These are phyloP conservation scores for Gossypium trilobum DNA, from an alignment of 441 rosid genomes.

Conservation along the genomic window DNA sequence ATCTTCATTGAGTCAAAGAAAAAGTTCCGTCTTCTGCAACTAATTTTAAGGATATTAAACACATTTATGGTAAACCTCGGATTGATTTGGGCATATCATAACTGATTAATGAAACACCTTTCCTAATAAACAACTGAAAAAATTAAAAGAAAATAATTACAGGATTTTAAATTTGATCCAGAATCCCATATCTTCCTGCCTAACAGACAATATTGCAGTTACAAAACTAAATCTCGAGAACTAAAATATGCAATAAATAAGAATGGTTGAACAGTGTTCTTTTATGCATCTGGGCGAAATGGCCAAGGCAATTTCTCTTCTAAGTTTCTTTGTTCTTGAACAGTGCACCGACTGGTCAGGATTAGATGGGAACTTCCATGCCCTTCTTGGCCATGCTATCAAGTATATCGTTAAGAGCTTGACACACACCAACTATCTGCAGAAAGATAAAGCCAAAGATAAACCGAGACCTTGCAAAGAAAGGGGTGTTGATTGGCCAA, in stretches of 20 bases:
- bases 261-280: neutral
- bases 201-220: neutral
- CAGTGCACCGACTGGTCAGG: neutral
- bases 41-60: neutral
- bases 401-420: constrained; percentile 81
- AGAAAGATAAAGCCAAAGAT: constrained; percentile 2
- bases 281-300: neutral
- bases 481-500: neutral
- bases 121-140: neutral
- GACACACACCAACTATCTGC: constrained; percentile 87
- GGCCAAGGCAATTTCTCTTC: neutral
- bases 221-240: neutral
- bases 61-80: neutral
- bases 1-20: neutral
- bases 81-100: neutral
- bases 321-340: neutral
- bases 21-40: neutral
- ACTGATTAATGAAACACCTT: neutral
- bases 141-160: neutral
- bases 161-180: neutral
- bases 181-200: neutral
- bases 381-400: constrained; percentile 93
- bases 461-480: neutral
- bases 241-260: neutral
- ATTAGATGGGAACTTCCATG: constrained; percentile 66